phyloP scores from a whole-genome alignment of 2,329 filamentous ascomycete species.

The Sarocladiaceae sp. region DNA sequence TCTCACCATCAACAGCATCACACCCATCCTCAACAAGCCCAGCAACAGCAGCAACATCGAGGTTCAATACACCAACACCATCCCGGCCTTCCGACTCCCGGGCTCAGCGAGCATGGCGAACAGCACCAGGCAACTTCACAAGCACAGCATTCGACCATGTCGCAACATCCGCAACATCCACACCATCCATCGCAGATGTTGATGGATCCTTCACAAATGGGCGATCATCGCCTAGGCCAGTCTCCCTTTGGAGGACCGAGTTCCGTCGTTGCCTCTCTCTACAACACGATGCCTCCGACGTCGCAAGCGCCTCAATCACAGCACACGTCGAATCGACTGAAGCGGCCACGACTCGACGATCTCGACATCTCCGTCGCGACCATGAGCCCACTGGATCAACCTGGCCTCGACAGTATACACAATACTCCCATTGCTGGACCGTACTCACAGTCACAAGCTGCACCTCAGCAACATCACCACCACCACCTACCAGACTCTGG shows the following conservation, averaged over 20 bases:
- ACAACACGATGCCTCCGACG: constrained; percentile 42
- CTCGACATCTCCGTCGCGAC: constrained; percentile 51
- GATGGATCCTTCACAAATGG: constrained; percentile 52
- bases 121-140: constrained; percentile 5
- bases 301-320: constrained; percentile 24
- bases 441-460: constrained; percentile 44
- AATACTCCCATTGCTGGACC: constrained; percentile 47
- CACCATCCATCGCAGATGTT: constrained; percentile 40
- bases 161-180: constrained; percentile 32
- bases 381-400: constrained; percentile 48
- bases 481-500: constrained; percentile 73
- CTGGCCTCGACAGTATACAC: constrained; percentile 52
- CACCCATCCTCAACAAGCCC: constrained; percentile 16
- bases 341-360: constrained; percentile 54
- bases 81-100: constrained; percentile 1
- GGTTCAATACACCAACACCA: constrained; percentile 20
- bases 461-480: constrained; percentile 61
- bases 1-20: constrained; percentile 28
- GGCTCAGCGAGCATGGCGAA: constrained; percentile 10
- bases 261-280: constrained; percentile 47
- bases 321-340: constrained; percentile 32
- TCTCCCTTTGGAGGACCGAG: constrained; percentile 47
- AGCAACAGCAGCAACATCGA: constrained; percentile 26
- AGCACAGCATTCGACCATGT: constrained; percentile 7
- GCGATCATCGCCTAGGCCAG: constrained; percentile 46